Percentiles rank a stretch among this genome's conserved stretches.
These are phyloP conservation scores for Tetracladium marchalianum DNA, from an alignment of 495 filamentous ascomycete species.

Conservation along the genomic window DNA sequence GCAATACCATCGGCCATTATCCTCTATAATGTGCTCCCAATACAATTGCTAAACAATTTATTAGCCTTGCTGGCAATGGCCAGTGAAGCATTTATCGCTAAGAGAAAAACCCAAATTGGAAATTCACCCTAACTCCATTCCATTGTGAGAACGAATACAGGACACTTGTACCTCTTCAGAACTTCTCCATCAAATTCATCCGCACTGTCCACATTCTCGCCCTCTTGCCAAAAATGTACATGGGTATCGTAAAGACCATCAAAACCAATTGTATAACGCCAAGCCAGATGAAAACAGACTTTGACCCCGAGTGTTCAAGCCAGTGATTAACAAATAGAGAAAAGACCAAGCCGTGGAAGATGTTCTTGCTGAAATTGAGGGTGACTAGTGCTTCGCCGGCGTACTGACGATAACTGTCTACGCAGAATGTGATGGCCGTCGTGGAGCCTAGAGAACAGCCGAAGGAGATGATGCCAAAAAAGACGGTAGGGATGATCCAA, in stretches of 20 bases:
- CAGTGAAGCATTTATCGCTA: too few relatives aligned
- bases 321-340: constrained; percentile 85
- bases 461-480: constrained; percentile 89
- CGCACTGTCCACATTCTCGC: constrained; percentile 94
- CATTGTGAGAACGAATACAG: too few relatives aligned
- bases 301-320: constrained; percentile 65
- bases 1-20: too few relatives aligned
- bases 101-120: too few relatives aligned
- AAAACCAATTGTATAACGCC: constrained; percentile 80
- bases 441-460: constrained; percentile 87
- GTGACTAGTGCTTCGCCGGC: constrained; percentile 93
- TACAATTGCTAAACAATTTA: too few relatives aligned
- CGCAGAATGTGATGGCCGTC: constrained; percentile 90
- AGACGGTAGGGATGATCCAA: constrained; percentile 88
- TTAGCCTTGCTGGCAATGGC: too few relatives aligned
- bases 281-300: constrained; percentile 69
- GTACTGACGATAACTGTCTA: constrained; percentile 90
- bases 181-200: constrained; percentile 82
- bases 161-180: constrained; percentile 31
- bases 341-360: constrained; percentile 84
- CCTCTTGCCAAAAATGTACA: constrained; percentile 95
- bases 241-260: constrained; percentile 69
- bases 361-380: constrained; percentile 89
- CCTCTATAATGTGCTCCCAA: too few relatives aligned
- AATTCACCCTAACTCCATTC: too few relatives aligned